phyloP scores from a whole-genome alignment of 2,329 filamentous ascomycete genomes.

The Setomelanomma holmii region DNA sequence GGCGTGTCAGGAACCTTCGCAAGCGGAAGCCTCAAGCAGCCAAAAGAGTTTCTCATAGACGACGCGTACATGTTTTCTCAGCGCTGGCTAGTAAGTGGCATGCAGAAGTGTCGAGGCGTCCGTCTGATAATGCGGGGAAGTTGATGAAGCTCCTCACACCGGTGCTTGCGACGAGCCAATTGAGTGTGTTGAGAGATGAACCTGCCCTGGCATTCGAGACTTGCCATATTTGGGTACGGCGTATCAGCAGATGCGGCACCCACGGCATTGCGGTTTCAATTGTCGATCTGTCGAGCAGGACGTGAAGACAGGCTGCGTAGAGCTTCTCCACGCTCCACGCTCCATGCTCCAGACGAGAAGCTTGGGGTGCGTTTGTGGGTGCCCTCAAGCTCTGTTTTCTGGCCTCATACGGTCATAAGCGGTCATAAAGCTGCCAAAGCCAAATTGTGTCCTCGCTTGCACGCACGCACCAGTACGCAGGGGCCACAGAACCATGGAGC shows the following conservation, averaged over 20 bases:
- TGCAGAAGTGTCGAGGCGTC: conserved; percentile 14
- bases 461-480: conserved; percentile 8
- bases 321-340: background rate
- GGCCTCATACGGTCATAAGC: background rate
- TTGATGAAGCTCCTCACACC: conserved; percentile 22
- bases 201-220: conserved; percentile 4
- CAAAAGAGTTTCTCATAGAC: conserved; percentile 8
- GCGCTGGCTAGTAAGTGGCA: conserved; percentile 27
- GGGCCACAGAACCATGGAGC: conserved; percentile 24
- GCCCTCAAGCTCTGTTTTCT: background rate
- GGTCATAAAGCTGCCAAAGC: conserved; percentile 11
- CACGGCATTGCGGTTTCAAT: conserved; percentile 18
- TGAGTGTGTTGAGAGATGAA: conserved; percentile 7
- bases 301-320: background rate
- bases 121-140: conserved; percentile 42
- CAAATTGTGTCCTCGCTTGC: conserved; percentile 26
- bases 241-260: conserved; percentile 6
- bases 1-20: conserved; percentile 6
- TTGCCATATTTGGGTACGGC: conserved; percentile 3
- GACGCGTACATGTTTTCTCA: conserved; percentile 10
- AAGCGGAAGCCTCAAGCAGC: background rate
- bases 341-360: background rate
- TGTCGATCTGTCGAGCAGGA: background rate
- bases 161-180: conserved; percentile 23
- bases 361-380: conserved; percentile 2